Conservation (phyloP, 2,329 filamentous ascomycete genomes). For the Coleophoma crateriformis region DNA sequence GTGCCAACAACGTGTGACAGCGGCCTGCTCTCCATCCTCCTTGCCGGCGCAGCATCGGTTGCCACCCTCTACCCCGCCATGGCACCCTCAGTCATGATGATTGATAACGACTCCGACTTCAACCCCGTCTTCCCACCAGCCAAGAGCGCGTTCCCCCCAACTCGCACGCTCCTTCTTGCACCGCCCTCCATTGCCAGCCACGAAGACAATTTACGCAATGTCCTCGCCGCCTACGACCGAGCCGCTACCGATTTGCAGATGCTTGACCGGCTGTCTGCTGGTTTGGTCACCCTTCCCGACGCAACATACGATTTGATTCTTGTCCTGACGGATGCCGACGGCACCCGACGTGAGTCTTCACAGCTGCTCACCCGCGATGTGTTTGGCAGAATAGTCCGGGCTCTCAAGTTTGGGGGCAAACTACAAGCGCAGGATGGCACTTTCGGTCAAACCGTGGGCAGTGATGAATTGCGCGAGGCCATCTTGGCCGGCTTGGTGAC, state of each 20-base stretch:
- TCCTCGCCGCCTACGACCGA: constrained; percentile 71
- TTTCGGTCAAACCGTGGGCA: constrained; percentile 36
- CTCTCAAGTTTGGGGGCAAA: constrained; percentile 64
- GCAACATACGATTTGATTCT: constrained; percentile 80
- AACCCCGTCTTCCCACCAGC: constrained; percentile 10
- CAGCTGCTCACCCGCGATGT: constrained; percentile 62
- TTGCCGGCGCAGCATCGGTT: background rate
- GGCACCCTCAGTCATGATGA: constrained; percentile 24
- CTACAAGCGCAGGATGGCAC: constrained; percentile 65
- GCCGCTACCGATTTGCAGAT: constrained; percentile 85
- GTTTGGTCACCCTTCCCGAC: constrained; percentile 70
- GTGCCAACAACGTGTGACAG: too few relatives aligned
- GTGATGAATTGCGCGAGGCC: constrained; percentile 64
- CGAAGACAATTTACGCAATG: constrained; percentile 66
- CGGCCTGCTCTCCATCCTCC: background rate
- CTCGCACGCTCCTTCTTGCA: constrained; percentile 75
- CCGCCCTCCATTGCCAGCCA: constrained; percentile 86
- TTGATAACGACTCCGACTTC: constrained; percentile 26
- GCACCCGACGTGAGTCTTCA: constrained; percentile 55
- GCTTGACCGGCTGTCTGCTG: constrained; percentile 86
- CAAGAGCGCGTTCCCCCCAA: constrained; percentile 12
- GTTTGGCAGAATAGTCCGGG: constrained; percentile 61
- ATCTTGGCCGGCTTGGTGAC: constrained; percentile 73
- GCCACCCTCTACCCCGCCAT: constrained; percentile 1
- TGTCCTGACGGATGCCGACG: constrained; percentile 74